Evolutionary conservation across 1,139 yeast genomes (phyloP).

Genomic region (Arxiozyma bovina): DNA sequence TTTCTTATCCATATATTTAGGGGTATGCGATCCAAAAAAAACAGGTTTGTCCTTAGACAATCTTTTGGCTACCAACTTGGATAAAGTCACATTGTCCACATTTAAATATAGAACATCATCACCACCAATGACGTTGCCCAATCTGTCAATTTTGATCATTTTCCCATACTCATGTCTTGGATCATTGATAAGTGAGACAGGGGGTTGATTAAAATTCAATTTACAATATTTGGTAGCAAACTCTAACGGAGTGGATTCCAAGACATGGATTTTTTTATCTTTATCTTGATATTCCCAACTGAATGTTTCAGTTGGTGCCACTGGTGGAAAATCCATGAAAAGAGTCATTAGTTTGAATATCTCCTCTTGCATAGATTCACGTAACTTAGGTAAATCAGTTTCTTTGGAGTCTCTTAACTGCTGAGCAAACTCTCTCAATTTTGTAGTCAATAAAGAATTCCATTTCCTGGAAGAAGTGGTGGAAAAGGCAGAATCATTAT

Average conservation of each 20-base stretch:
- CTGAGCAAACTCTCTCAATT: slow-evolving; percentile 69
- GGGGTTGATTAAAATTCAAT: slow-evolving; percentile 42
- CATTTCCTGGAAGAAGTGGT: slow-evolving; percentile 49
- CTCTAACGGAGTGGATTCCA: slow-evolving; percentile 52
- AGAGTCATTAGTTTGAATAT: slow-evolving; percentile 56
- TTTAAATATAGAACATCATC: slow-evolving; percentile 63
- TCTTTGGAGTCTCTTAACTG: slow-evolving; percentile 43
- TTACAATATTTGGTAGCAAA: slow-evolving; percentile 48
- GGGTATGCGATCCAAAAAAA: slow-evolving; percentile 80
- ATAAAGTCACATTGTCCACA: slow-evolving; percentile 48
- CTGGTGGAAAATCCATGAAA: slow-evolving; percentile 69
- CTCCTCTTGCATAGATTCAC: slow-evolving; percentile 47
- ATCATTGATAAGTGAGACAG: slow-evolving; percentile 66
- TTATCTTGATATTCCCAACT: slow-evolving; percentile 70
- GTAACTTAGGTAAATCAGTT: slow-evolving; percentile 32
- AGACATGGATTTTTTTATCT: slow-evolving; percentile 49
- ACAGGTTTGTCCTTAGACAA: slow-evolving; percentile 66
- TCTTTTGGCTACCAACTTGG: slow-evolving; percentile 54
- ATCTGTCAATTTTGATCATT: slow-evolving; percentile 59
- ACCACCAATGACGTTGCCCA: slow-evolving; percentile 64
- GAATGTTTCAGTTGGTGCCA: slow-evolving; percentile 52
- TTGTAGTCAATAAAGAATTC: slow-evolving; percentile 55
- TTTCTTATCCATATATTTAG: slow-evolving; percentile 50
- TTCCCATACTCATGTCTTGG: slow-evolving; percentile 63
- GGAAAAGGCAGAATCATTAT: slow-evolving; percentile 56